Conservation (phyloP, 495 filamentous ascomycete species). For the Darksidea phi region DNA sequence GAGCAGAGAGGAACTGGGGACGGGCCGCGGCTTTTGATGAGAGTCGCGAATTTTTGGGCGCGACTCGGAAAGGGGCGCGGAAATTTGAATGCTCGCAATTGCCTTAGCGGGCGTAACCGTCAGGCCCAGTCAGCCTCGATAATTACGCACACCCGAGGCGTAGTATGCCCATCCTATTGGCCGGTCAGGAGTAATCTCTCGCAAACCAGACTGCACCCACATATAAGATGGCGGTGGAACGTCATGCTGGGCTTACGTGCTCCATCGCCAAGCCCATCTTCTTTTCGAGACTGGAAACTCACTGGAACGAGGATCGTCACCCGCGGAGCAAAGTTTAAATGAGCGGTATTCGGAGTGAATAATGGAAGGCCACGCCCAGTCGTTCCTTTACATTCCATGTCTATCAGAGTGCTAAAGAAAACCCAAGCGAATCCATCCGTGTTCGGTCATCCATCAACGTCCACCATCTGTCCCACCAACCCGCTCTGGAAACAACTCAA, state of each 20-base stretch:
- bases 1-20: background rate
- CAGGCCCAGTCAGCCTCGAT: background rate
- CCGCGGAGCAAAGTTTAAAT: background rate
- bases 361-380: background rate
- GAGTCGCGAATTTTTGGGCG: background rate
- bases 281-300: background rate
- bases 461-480: background rate
- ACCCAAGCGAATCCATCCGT: background rate
- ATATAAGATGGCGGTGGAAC: too few species aligned
- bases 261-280: background rate
- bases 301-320: background rate
- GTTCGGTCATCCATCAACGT: background rate
- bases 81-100: conserved; percentile 22
- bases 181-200: background rate
- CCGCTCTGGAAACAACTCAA: background rate
- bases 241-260: too few species aligned
- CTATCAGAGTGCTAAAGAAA: conserved; percentile 19
- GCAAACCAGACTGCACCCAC: too few species aligned
- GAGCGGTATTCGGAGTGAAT: background rate
- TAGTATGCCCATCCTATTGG: background rate
- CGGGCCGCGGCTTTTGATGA: background rate
- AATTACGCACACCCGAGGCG: background rate
- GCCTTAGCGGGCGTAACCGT: background rate
- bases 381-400: conserved; percentile 31
- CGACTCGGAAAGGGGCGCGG: conserved; percentile 23